Evolutionary conservation across 345 rosid genomes (phyloP).

Genomic region (Trapa incisa): DNA sequence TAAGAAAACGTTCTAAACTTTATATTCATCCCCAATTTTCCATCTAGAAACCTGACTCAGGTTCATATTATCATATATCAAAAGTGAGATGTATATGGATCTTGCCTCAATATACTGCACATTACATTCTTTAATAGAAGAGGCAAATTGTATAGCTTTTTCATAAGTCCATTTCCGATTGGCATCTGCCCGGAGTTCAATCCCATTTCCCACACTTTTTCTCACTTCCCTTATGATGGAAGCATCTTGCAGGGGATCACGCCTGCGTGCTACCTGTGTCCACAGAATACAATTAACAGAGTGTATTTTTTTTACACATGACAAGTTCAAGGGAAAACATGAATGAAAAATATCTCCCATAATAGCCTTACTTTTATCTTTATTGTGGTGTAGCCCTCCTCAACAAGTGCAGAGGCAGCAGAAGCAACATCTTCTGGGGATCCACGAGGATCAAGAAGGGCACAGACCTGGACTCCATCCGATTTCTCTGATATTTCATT

Average conservation of each 20-base stretch:
- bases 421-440: constrained; percentile 61
- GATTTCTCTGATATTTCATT: constrained; percentile 27
- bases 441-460: constrained; percentile 69
- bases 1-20: not conserved
- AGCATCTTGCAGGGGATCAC: constrained; percentile 66
- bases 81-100: not conserved
- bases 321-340: not conserved
- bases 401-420: constrained; percentile 50
- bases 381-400: constrained; percentile 71
- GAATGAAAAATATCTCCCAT: constrained; percentile 6
- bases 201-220: constrained; percentile 45
- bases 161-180: constrained; percentile 78
- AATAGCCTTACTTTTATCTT: constrained; percentile 57
- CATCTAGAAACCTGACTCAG: not conserved
- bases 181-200: constrained; percentile 88
- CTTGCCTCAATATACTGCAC: constrained; percentile 83
- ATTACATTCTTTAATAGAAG: constrained; percentile 53
- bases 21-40: not conserved
- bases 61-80: not conserved
- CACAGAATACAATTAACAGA: constrained; percentile 9
- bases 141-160: constrained; percentile 60
- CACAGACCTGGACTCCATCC: constrained; percentile 53
- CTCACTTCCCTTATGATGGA: constrained; percentile 66
- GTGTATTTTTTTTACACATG: not conserved
- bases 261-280: constrained; percentile 70